Evolutionary conservation across 495 filamentous ascomycete genomes (phyloP).

Genomic region (Haplographium delicatum): DNA sequence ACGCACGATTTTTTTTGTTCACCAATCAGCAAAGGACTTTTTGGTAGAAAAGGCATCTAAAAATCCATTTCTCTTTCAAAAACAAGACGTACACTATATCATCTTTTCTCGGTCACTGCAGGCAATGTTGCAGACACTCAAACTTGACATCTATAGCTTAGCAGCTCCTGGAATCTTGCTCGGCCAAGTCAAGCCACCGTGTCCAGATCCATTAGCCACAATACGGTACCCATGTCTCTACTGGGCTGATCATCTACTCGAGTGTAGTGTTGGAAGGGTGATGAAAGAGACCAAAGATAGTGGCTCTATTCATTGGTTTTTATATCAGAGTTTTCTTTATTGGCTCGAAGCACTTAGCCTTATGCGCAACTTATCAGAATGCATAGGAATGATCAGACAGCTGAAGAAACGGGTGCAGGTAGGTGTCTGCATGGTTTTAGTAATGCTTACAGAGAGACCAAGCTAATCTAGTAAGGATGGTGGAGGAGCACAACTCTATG

Average conservation of each 20-base stretch:
- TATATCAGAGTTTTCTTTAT: conserved; percentile 7
- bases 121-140: conserved; percentile 26
- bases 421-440: neutral
- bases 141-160: conserved; percentile 27
- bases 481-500: conserved; percentile 3
- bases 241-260: conserved; percentile 23
- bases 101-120: conserved; percentile 27
- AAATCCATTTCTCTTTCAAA: conserved; percentile 20
- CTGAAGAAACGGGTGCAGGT: conserved; percentile 15
- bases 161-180: neutral
- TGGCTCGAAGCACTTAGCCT: conserved; percentile 12
- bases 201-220: conserved; percentile 20
- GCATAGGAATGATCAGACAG: conserved; percentile 12
- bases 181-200: neutral
- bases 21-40: conserved; percentile 31
- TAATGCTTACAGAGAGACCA: conserved; percentile 9
- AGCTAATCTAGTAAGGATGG: too few relatives aligned
- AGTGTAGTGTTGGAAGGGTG: neutral
- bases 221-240: conserved; percentile 27
- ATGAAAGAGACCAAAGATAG: conserved; percentile 1
- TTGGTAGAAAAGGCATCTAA: conserved; percentile 12
- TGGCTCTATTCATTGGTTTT: conserved; percentile 9
- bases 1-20: conserved; percentile 24
- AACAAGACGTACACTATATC: conserved; percentile 13
- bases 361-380: neutral